Base-by-base conservation (phyloP, 306 rosid species). In the Boehmeria nivea region DNA sequence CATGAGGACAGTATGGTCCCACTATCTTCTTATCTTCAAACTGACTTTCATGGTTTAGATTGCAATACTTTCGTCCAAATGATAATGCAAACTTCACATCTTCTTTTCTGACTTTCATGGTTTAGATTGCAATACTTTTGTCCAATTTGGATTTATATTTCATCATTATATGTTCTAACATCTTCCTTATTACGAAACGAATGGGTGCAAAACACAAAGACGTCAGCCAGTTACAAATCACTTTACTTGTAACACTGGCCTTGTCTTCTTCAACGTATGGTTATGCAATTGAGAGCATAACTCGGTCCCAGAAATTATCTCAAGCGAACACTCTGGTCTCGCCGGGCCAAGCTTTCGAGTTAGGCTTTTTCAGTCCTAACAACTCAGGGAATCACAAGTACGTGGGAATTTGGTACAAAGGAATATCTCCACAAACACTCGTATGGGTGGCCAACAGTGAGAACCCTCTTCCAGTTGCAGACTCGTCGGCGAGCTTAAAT, bases 381-480 rank as follows among this genome's bases (percentile, higher is more conserved):
- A 71, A 73, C 20, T 64, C 82, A 3, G 25, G 43, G 8, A 31
- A 50, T 5, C 59, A 26, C 4, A 4, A 4, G 12, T 83, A 70
- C 0, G 68, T 70, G 3, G 83, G 81, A 36, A 61, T 79, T 8
- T 76, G 89, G 85, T 54, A 55, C 38, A 22, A 51, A 23, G 24
- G 4, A 38, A 59, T 21, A 12, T 2, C 69, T 17, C 48, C 73
- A 0, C 62, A 19, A 0, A 68, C 47, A 25, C 33, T 33, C 3
- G 21, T 67, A 2, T 77, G 83, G 87, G 81, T 81, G 10, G 78
- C 76, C 14, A 81, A 81, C 28, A 77, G 78, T 53, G 28, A 77
- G 65, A 55, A 37, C 5, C 87, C 74, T 3, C 39, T 74, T 1
- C 53, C 3, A 12, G 71, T 43, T 36, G 54, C n/a, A 13, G 69